Evolutionary conservation across 2,329 filamentous ascomycete species (phyloP).

Genomic region (Venturia oleaginea): DNA sequence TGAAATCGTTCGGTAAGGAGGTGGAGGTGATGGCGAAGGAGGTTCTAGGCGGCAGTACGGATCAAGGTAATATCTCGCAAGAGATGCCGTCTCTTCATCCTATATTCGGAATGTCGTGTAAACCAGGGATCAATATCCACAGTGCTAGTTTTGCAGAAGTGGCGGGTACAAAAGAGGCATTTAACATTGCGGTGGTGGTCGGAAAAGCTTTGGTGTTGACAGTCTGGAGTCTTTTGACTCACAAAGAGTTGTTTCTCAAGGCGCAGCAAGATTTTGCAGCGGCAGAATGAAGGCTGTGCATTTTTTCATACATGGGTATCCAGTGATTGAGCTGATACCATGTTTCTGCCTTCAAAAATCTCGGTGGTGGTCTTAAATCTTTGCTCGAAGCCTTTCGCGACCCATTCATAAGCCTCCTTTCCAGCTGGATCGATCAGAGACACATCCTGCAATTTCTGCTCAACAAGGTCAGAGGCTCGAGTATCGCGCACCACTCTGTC

Average conservation of each 20-base stretch:
- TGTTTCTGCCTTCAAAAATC: background rate
- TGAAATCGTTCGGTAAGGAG: slow-evolving; percentile 1
- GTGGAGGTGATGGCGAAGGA: slow-evolving; percentile 2
- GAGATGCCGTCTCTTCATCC: slow-evolving; percentile 4
- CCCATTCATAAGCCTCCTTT: background rate
- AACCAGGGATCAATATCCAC: slow-evolving; percentile 29
- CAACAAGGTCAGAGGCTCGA: slow-evolving; percentile 1
- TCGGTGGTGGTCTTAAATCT: background rate
- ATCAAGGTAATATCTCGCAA: slow-evolving; percentile 8
- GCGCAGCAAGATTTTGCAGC: slow-evolving; percentile 18
- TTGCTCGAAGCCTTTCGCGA: slow-evolving; percentile 7
- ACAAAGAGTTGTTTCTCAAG: slow-evolving; percentile 15
- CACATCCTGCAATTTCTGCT: background rate
- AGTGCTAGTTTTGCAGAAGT: slow-evolving; percentile 36
- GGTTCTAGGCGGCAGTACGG: slow-evolving; percentile 6
- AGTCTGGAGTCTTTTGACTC: slow-evolving; percentile 17
- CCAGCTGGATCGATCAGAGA: slow-evolving; percentile 3
- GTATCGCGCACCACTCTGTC: background rate
- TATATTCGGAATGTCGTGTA: slow-evolving; percentile 17
- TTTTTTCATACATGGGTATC: background rate
- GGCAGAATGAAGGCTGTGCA: background rate
- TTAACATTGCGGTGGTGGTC: slow-evolving; percentile 34
- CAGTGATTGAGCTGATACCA: background rate
- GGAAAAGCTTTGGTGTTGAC: slow-evolving; percentile 37
- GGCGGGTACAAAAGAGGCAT: slow-evolving; percentile 31